Conservation (phyloP, 73 alveolate genomes). For the Symbiodinium natans region DNA sequence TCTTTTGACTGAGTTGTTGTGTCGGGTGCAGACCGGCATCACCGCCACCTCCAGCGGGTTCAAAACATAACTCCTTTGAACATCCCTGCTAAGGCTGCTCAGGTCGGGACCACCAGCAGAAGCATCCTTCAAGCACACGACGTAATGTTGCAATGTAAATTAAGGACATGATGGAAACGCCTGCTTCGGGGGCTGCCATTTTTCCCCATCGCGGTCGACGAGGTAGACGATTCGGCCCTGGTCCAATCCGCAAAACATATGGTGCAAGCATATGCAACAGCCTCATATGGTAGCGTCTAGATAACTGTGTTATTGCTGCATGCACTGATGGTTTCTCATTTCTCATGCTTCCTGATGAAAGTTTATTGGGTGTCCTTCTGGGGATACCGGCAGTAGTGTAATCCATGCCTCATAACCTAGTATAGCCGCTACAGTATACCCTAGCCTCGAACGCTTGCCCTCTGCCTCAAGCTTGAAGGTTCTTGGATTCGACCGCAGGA, state of each 20-base stretch:
- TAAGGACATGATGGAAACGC: background rate
- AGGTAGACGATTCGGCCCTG: constrained; percentile 92
- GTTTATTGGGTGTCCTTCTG: too few species aligned
- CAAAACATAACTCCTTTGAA: background rate
- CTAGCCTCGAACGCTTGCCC: background rate
- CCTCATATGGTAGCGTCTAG: too few species aligned
- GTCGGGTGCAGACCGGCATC: background rate
- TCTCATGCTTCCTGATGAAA: too few species aligned
- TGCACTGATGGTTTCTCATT: too few species aligned
- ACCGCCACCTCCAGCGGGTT: background rate
- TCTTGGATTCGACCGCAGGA: constrained; percentile 75
- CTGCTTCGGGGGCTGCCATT: constrained; percentile 73
- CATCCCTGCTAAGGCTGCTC: background rate
- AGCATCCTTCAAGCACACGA: background rate
- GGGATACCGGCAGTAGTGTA: too few species aligned
- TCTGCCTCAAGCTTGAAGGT: constrained; percentile 87
- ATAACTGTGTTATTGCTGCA: too few species aligned
- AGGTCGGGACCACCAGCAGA: background rate
- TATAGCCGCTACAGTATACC: too few species aligned
- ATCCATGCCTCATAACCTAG: too few species aligned
- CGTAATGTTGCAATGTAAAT: too few species aligned
- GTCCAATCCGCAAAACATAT: too few species aligned
- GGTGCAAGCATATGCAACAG: too few species aligned
- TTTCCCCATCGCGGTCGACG: constrained; percentile 79
- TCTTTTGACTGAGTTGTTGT: background rate